phyloP scores from a whole-genome alignment of 108 stramenopile genomes.

The Stephanodiscus minutulus region DNA sequence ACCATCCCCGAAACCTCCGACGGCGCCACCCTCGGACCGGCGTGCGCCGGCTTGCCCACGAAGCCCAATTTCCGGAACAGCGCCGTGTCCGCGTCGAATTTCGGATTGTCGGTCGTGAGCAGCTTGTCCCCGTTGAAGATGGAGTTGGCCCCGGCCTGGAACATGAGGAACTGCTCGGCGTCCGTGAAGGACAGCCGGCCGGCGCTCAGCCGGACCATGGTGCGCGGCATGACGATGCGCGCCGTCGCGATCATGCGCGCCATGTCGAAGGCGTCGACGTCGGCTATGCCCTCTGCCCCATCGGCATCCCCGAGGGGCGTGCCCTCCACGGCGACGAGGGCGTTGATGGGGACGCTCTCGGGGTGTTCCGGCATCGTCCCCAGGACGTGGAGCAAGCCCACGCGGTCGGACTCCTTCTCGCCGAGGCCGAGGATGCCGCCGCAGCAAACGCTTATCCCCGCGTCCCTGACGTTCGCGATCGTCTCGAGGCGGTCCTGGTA shows the following conservation, averaged over 20 bases:
- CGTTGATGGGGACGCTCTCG: conserved; percentile 97
- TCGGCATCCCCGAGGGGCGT: conserved; percentile 87
- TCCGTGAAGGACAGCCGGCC: conserved; percentile 93
- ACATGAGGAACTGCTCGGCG: conserved; percentile 96
- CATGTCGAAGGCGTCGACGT: conserved; percentile 95
- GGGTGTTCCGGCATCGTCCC: conserved; percentile 95
- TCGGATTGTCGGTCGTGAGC: conserved; percentile 94
- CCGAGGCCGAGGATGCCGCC: conserved; percentile 98
- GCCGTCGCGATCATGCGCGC: conserved; percentile 98
- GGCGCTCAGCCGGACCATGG: conserved; percentile 96
- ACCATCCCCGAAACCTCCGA: conserved; percentile 68
- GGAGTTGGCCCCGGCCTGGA: conserved; percentile 97
- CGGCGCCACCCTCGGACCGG: conserved; percentile 81
- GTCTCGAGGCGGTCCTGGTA: conserved; percentile 96
- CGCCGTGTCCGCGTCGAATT: conserved; percentile 86
- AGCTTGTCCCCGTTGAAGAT: conserved; percentile 98
- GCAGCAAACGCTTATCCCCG: conserved; percentile 96
- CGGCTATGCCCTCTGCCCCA: conserved; percentile 60
- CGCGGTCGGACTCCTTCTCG: conserved; percentile 92
- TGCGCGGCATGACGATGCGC: conserved; percentile 95
- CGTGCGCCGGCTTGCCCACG: conserved; percentile 89
- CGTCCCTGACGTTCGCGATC: conserved; percentile 95
- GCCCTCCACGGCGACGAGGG: conserved; percentile 90
- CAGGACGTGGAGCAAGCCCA: conserved; percentile 93
- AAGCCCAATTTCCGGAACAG: conserved; percentile 92